Percentiles rank a stretch among this genome's conserved stretches.
Conservation (phyloP, 1,139 yeast genomes). For the Spathaspora sp. region DNA sequence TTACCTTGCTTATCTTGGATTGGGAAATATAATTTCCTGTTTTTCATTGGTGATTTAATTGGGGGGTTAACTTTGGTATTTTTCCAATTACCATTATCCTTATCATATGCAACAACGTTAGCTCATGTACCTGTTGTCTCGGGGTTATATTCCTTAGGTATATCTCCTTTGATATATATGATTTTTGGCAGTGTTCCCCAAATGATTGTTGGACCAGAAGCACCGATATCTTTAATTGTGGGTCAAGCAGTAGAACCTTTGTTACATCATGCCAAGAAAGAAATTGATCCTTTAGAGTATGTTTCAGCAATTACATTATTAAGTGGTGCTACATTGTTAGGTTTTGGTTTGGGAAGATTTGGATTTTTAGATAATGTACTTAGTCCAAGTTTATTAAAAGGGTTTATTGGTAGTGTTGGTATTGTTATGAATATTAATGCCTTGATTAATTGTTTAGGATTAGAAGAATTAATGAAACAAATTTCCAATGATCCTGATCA, state of each 20-base stretch:
- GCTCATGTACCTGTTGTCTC: conserved; percentile 90
- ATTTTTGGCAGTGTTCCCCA: conserved; percentile 91
- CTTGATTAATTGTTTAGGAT: conserved; percentile 68
- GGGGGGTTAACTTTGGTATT: conserved; percentile 91
- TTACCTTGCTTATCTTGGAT: conserved; percentile 84
- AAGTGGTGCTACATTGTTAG: conserved; percentile 73
- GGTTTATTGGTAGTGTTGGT: conserved; percentile 94
- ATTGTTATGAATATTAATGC: conserved; percentile 85
- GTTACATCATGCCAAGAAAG: conserved; percentile 48
- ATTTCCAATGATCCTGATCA: conserved; percentile 33
- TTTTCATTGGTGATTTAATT: conserved; percentile 69
- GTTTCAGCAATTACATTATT: conserved; percentile 74
- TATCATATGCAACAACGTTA: conserved; percentile 85
- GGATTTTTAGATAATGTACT: conserved; percentile 89
- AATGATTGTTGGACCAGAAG: conserved; percentile 97
- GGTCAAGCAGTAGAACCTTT: conserved; percentile 86
- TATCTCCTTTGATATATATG: conserved; percentile 81
- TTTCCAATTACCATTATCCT: conserved; percentile 85
- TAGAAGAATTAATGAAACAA: conserved; percentile 39
- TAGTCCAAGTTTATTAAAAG: conserved; percentile 78
- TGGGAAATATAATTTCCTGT: conserved; percentile 51
- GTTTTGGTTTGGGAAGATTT: conserved; percentile 78
- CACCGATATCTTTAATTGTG: conserved; percentile 85
- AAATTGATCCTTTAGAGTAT: conserved; percentile 59
- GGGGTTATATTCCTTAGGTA: conserved; percentile 78